Evolutionary conservation across 345 rosid genomes (phyloP).

Genomic region (Eucalyptus polyanthemos): DNA sequence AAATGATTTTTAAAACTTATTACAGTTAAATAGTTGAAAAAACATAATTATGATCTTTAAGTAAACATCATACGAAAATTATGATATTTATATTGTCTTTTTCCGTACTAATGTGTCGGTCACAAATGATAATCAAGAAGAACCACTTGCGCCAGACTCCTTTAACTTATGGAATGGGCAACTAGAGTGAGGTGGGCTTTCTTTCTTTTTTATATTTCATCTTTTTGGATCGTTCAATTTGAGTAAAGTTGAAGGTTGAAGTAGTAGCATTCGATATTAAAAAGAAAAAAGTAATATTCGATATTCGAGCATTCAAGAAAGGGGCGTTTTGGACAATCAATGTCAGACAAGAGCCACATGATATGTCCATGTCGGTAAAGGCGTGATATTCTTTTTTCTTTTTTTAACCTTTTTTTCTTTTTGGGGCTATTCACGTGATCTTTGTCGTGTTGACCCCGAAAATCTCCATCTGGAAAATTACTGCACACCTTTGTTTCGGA

Average conservation of each 20-base stretch:
- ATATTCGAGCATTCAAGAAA: accelerated
- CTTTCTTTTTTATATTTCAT: background rate
- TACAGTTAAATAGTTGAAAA: accelerated
- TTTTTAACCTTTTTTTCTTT: accelerated
- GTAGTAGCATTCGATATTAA: background rate
- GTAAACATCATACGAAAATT: background rate
- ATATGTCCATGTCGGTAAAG: background rate
- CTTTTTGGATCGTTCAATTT: background rate
- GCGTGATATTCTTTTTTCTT: accelerated
- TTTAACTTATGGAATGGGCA: background rate
- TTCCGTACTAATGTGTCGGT: background rate
- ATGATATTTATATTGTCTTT: background rate
- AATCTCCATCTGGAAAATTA: background rate
- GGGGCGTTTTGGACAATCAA: background rate
- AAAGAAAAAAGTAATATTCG: background rate
- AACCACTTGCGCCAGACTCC: background rate
- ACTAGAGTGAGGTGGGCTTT: background rate
- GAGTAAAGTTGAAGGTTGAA: background rate
- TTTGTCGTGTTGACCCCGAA: background rate
- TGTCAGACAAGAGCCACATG: background rate
- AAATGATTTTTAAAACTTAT: background rate
- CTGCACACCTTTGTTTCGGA: no score
- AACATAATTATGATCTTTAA: background rate
- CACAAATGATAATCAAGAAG: background rate
- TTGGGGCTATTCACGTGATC: accelerated